These are phyloP conservation scores for Huntiella bhutanensis DNA, from an alignment of 2,329 filamentous ascomycete genomes.

Conservation along the genomic window DNA sequence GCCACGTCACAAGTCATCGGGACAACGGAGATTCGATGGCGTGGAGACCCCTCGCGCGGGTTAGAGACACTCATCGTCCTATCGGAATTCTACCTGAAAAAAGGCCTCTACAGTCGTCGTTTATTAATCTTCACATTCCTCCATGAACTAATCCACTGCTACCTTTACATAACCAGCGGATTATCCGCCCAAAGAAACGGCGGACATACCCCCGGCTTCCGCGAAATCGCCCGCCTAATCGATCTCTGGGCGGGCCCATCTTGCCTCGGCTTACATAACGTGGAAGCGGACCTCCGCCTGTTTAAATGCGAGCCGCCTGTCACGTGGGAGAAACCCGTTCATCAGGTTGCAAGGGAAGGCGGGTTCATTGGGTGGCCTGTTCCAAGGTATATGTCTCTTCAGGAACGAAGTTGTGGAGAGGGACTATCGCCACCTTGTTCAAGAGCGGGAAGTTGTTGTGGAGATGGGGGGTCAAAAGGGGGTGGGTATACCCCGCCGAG, in stretches of 20 bases:
- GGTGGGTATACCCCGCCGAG: too few species aligned
- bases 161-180: slow-evolving; percentile 43
- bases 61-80: slow-evolving; percentile 45
- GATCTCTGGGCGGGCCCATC: slow-evolving; percentile 40
- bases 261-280: slow-evolving; percentile 34
- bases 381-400: too few species aligned
- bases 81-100: slow-evolving; percentile 37
- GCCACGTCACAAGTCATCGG: slow-evolving; percentile 37
- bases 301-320: too few species aligned
- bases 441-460: too few species aligned
- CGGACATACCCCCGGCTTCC: slow-evolving; percentile 42
- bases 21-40: slow-evolving; percentile 37
- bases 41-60: slow-evolving; percentile 23
- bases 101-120: slow-evolving; percentile 36
- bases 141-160: slow-evolving; percentile 49
- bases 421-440: too few species aligned
- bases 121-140: slow-evolving; percentile 46
- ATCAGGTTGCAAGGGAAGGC: too few species aligned
- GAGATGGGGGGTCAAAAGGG: too few species aligned
- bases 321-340: too few species aligned
- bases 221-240: slow-evolving; percentile 37
- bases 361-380: too few species aligned
- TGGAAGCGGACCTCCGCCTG: slow-evolving; percentile 35
- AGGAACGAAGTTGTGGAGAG: too few species aligned
- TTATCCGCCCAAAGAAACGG: slow-evolving; percentile 34